Base-by-base conservation (phyloP, 106 monocot species). In the Dendrobium officinale region DNA sequence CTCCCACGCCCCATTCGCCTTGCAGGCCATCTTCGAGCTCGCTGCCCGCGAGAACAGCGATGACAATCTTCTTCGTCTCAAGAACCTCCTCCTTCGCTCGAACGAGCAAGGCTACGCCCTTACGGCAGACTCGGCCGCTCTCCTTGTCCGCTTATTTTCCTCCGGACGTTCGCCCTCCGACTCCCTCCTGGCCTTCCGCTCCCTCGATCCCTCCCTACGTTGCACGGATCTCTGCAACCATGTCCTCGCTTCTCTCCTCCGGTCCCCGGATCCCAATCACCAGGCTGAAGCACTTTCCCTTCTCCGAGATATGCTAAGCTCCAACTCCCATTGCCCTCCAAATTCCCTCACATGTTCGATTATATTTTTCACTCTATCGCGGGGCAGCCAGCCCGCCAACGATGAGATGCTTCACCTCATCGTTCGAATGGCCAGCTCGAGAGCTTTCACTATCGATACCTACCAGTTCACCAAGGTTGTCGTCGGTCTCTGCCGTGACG, bases 401-500 rank as follows among this genome's bases (percentile, higher is more conserved):
- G 77, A 64, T 22, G 74, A 80, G 27, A 68, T 72, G 4, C 56
- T 80, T 27, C 55, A 47, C 37, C 75, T 88, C 18, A 43, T 84
- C 59, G 15, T 87, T 26, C 64, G 79, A 27, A 72, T 89, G 80
- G 80, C 87, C 10, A 42, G 78, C 11, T 54, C 19, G n/a, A 48
- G 83, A 6, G 19, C 56, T n/a, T 81, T 84, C 81, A 87, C 93
- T 4, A 17, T 55, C 11, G 75, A 81, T 67, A 42, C 79, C 47
- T 78, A 56, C 45, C 87, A 76, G 11, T 77, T 91, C 70, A 81
- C 78, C 72, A 85, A 84, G 42, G 54, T 89, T 13, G 43, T 89
- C 42, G 72, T 43, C 79, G 87, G 78, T 75, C 80, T 93, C 67
- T 90, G 86, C 45, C 80, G 73, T 24, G 67, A 72, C 54, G 80